Percentiles rank a stretch among this genome's conserved stretches.
These are phyloP conservation scores for Ettlia oleoabundans DNA, from an alignment of 139 green algal species.

Conservation along the genomic window DNA sequence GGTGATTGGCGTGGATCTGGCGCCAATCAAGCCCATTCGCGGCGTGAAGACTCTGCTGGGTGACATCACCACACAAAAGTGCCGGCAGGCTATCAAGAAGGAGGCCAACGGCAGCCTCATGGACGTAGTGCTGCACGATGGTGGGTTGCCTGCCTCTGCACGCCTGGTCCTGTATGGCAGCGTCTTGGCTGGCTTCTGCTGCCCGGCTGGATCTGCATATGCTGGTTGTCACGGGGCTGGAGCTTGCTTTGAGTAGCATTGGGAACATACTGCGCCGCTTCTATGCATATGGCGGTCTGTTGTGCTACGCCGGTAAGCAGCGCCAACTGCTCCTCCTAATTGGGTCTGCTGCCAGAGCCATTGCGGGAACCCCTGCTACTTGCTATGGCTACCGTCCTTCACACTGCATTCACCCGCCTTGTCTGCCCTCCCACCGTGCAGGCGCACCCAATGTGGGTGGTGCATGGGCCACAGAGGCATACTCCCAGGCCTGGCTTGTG, in stretches of 20 bases:
- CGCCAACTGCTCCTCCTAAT: no score
- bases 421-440: background rate
- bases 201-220: no score
- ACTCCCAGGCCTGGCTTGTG: conserved; percentile 90
- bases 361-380: no score
- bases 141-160: conserved; percentile 42
- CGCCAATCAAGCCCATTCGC: conserved; percentile 90
- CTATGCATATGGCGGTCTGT: no score
- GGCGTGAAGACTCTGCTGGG: conserved; percentile 86
- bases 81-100: conserved; percentile 74
- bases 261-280: no score
- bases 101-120: conserved; percentile 77
- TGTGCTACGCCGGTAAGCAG: no score
- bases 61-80: conserved; percentile 94
- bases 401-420: background rate
- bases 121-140: conserved; percentile 97
- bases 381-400: no score
- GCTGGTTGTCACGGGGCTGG: no score
- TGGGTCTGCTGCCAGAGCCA: no score
- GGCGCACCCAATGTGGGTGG: conserved; percentile 97
- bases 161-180: no score
- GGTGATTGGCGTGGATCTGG: conserved; percentile 96
- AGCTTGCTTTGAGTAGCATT: no score
- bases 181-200: background rate
- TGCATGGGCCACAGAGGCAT: conserved; percentile 89